Conservation (phyloP, 805 yeast species). For the Ogataea degrootiae region DNA sequence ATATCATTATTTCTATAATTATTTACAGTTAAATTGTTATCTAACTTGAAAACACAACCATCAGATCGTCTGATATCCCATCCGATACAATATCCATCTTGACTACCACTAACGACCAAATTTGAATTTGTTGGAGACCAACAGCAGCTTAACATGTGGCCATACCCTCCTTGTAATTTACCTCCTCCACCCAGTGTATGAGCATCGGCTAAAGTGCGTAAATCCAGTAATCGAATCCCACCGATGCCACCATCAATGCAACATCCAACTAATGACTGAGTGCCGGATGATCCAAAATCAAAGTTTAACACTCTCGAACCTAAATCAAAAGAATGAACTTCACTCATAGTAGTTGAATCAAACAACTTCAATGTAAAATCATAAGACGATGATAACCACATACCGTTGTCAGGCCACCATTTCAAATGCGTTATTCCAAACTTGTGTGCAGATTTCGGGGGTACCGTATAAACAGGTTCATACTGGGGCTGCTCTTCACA, state of each 20-base stretch:
- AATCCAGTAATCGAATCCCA: constrained; percentile 54
- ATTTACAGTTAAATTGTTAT: constrained; percentile 33
- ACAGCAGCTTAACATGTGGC: constrained; percentile 25
- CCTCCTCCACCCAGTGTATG: constrained; percentile 51
- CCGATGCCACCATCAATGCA: constrained; percentile 56
- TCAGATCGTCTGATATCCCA: constrained; percentile 82
- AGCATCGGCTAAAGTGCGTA: constrained; percentile 67
- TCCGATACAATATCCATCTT: constrained; percentile 71
- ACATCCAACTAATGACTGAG: constrained; percentile 55
- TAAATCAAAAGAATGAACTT: constrained; percentile 62
- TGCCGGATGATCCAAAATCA: constrained; percentile 48
- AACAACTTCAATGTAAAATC: constrained; percentile 75
- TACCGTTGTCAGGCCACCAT: constrained; percentile 95
- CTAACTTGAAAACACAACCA: constrained; percentile 60
- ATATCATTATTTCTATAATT: constrained; percentile 17
- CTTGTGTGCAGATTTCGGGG: constrained; percentile 44
- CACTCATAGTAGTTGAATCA: constrained; percentile 67
- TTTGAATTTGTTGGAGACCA: constrained; percentile 70
- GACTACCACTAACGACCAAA: constrained; percentile 72
- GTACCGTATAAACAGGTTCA: constrained; percentile 19
- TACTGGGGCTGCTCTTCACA: constrained; percentile 14
- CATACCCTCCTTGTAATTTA: constrained; percentile 24
- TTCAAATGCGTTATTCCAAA: constrained; percentile 68
- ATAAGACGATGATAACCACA: constrained; percentile 78
- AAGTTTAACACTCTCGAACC: constrained; percentile 61